Evolutionary conservation across 2,329 filamentous ascomycete species (phyloP).

Genomic region (Fusarium kyushuense): DNA sequence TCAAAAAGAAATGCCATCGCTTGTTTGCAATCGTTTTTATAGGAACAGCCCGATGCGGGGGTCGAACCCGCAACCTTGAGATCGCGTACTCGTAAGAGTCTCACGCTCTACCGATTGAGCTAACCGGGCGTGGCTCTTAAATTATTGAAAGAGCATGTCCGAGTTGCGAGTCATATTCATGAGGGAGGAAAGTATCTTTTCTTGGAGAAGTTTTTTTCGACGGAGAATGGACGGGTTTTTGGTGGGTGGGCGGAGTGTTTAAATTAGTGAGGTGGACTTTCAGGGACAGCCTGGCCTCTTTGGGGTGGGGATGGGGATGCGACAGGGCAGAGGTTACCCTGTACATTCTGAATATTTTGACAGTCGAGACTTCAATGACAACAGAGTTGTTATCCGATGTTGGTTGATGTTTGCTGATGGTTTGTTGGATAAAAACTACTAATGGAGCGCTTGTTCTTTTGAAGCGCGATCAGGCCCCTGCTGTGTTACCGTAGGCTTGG

Average conservation of each 20-base stretch:
- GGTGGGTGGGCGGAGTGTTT: constrained; percentile 9
- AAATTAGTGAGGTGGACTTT: constrained; percentile 13
- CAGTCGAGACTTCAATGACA: not conserved
- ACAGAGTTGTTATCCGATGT: not conserved
- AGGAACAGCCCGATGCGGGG: constrained; percentile 56
- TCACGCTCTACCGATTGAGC: constrained; percentile 70
- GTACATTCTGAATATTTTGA: not conserved
- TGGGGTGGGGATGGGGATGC: not conserved
- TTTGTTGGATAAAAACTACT: no score
- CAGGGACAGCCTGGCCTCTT: constrained; percentile 27
- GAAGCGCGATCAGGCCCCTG: no score
- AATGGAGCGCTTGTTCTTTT: no score
- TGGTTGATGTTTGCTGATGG: not conserved
- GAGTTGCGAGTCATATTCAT: not conserved
- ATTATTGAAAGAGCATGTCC: not conserved
- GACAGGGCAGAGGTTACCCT: not conserved
- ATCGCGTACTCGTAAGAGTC: constrained; percentile 67
- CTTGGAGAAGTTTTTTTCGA: no score
- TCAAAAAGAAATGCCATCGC: constrained; percentile 6
- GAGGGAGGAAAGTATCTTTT: no score
- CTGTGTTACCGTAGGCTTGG: no score
- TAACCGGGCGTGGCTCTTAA: constrained; percentile 45
- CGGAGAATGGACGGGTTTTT: not conserved
- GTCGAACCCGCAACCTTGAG: constrained; percentile 69
- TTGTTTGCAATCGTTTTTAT: constrained; percentile 13